phyloP scores from a whole-genome alignment of 2,329 filamentous ascomycete species.

The Elsinoe ampelina region DNA sequence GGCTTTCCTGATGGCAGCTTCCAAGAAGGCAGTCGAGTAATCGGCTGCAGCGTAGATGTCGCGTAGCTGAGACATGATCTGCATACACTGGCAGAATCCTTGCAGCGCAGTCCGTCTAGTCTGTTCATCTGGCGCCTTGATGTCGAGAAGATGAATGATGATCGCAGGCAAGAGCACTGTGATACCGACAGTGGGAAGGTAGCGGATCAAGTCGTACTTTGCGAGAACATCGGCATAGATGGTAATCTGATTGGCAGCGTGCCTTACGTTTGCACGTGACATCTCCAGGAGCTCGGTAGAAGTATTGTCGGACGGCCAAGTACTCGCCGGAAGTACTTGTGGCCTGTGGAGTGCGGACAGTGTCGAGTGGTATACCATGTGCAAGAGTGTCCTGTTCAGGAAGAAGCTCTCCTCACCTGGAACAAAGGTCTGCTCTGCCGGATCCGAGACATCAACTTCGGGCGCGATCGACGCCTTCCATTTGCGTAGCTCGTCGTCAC shows the following conservation, averaged over 20 bases:
- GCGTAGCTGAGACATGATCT: slow-evolving; percentile 74
- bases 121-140: slow-evolving; percentile 69
- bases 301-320: slow-evolving; percentile 28
- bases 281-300: slow-evolving; percentile 68
- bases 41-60: slow-evolving; percentile 92
- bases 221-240: slow-evolving; percentile 71
- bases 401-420: slow-evolving; percentile 50
- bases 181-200: slow-evolving; percentile 78
- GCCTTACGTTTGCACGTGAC: slow-evolving; percentile 71
- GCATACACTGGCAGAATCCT: slow-evolving; percentile 87
- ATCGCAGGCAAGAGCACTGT: slow-evolving; percentile 86
- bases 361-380: slow-evolving; percentile 91
- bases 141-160: slow-evolving; percentile 86
- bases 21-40: slow-evolving; percentile 89
- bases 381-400: slow-evolving; percentile 74
- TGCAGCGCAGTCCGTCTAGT: slow-evolving; percentile 64
- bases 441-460: slow-evolving; percentile 52
- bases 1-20: slow-evolving; percentile 80
- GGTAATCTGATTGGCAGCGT: slow-evolving; percentile 78
- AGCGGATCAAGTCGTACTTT: slow-evolving; percentile 62
- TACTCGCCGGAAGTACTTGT: slow-evolving; percentile 70
- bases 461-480: slow-evolving; percentile 67
- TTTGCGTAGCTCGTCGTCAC: slow-evolving; percentile 66
- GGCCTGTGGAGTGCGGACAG: slow-evolving; percentile 84
- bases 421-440: background rate